Conservation (phyloP, 1,139 yeast genomes). For the Pichia sp. region DNA sequence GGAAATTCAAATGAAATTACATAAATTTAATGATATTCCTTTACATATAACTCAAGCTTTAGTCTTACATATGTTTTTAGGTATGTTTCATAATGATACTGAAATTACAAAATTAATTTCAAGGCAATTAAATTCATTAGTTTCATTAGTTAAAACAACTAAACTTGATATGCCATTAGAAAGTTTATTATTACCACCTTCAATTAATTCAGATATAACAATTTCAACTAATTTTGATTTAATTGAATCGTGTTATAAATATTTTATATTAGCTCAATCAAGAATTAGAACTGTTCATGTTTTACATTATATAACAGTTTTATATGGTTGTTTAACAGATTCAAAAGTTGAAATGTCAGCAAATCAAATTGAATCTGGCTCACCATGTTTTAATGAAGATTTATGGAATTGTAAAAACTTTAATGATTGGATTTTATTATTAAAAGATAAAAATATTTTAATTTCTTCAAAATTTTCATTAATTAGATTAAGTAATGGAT, state of each 20-base stretch:
- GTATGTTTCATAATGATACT: conserved; percentile 72
- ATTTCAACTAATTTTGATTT: conserved; percentile 30
- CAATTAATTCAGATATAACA: conserved; percentile 29
- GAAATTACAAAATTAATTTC: conserved; percentile 69
- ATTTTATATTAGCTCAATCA: conserved; percentile 75
- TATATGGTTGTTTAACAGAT: conserved; percentile 66
- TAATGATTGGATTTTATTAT: conserved; percentile 48
- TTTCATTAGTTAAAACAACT: conserved; percentile 72
- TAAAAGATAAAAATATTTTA: conserved; percentile 31
- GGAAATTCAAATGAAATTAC: conserved; percentile 48
- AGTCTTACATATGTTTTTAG: conserved; percentile 73
- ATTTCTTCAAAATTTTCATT: conserved; percentile 45
- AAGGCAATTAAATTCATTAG: conserved; percentile 70
- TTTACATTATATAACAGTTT: conserved; percentile 63
- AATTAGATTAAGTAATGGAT: conserved; percentile 55
- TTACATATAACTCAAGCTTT: conserved; percentile 85
- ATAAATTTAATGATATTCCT: conserved; percentile 61
- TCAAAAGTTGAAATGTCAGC: conserved; percentile 50
- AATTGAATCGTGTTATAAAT: conserved; percentile 55
- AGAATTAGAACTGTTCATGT: conserved; percentile 82
- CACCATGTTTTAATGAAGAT: conserved; percentile 61
- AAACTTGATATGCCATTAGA: conserved; percentile 69
- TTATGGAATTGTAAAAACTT: conserved; percentile 62
- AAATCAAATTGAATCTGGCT: conserved; percentile 66
- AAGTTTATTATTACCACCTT: conserved; percentile 55